Conservation (phyloP, 2,329 filamentous ascomycete species). For the Fusarium torreyae region DNA sequence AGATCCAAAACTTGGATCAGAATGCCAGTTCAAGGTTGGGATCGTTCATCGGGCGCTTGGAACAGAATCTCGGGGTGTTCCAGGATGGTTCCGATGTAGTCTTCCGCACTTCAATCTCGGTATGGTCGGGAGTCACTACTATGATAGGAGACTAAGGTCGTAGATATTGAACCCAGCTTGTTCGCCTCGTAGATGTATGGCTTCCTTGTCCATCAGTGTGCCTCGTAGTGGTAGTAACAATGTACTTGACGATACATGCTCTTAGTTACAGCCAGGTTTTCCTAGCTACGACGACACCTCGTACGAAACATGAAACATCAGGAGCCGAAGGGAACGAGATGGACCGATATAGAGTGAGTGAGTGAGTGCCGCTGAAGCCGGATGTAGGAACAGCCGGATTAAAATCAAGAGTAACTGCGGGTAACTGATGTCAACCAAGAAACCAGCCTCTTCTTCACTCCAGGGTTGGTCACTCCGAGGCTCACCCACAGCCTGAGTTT, state of each 20-base stretch:
- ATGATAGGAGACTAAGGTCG: neutral
- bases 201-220: neutral
- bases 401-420: neutral
- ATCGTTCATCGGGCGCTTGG: neutral
- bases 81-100: neutral
- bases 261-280: neutral
- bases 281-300: slow-evolving; percentile 8
- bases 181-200: too few species aligned
- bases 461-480: neutral
- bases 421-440: slow-evolving; percentile 9
- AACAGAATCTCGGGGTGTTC: neutral
- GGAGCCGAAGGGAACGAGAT: neutral
- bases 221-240: neutral
- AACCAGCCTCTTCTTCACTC: neutral
- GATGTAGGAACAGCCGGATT: neutral
- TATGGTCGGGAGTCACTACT: neutral
- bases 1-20: too few species aligned
- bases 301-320: neutral
- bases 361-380: neutral
- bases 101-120: neutral
- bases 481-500: neutral
- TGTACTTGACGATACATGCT: slow-evolving; percentile 23
- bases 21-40: too few species aligned
- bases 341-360: neutral
- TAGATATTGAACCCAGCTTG: too few species aligned